phyloP scores from a whole-genome alignment of 1,139 yeast species.

The Debaryomyces subglobosus region DNA sequence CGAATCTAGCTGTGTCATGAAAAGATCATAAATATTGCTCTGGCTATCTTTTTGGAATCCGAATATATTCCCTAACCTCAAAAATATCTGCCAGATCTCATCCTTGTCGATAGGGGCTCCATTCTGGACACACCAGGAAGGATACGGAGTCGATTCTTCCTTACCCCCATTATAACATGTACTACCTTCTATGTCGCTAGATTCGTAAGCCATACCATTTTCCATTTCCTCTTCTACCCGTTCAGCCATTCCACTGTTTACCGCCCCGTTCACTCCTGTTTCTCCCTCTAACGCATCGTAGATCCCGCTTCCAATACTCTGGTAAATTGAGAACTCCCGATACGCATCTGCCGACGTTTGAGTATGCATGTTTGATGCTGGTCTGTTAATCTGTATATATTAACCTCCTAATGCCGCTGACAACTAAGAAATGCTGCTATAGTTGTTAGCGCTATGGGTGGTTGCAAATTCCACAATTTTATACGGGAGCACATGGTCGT shows the following conservation, averaged over 20 bases:
- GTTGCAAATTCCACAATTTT: constrained; percentile 2
- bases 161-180: not conserved
- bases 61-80: constrained; percentile 23
- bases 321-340: constrained; percentile 3
- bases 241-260: not conserved
- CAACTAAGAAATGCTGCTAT: not conserved
- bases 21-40: constrained; percentile 39
- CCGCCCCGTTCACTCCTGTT: not conserved
- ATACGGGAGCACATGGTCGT: too few relatives aligned
- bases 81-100: constrained; percentile 26
- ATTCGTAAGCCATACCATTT: not conserved
- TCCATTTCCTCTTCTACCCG: not conserved
- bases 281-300: not conserved
- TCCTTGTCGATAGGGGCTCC: constrained; percentile 26
- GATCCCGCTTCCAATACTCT: not conserved
- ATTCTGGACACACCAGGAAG: constrained; percentile 42
- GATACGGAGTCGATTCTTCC: constrained; percentile 16
- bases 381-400: not conserved
- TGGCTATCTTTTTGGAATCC: constrained; percentile 43
- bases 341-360: not conserved
- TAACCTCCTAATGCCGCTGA: not conserved
- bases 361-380: not conserved
- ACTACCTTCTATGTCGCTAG: not conserved
- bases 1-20: constrained; percentile 45
- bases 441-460: constrained; percentile 4